Evolutionary conservation across 164 flowering plant species (phyloP).

Genomic region (Malania oleifera): DNA sequence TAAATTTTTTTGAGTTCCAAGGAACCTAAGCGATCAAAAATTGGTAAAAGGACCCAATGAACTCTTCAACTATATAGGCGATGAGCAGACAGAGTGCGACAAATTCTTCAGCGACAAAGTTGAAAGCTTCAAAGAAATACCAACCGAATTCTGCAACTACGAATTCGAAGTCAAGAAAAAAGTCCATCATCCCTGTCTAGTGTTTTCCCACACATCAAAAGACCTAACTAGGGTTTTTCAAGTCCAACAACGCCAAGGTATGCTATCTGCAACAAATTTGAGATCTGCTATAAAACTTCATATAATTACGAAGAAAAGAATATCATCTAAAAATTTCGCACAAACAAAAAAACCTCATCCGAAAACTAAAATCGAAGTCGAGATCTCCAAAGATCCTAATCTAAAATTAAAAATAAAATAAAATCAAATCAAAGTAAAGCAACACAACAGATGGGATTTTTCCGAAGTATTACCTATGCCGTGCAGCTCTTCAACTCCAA

Average conservation of each 20-base stretch:
- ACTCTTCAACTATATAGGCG: slow-evolving; percentile 15
- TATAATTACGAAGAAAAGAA: too few relatives aligned
- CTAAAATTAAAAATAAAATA: too few relatives aligned
- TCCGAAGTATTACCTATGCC: too few relatives aligned
- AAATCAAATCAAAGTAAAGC: too few relatives aligned
- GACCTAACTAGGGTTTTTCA: background rate
- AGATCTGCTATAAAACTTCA: too few relatives aligned
- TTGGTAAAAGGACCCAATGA: slow-evolving; percentile 13
- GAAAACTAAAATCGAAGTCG: too few relatives aligned
- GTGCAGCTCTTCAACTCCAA: too few relatives aligned
- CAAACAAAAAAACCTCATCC: too few relatives aligned
- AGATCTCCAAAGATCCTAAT: too few relatives aligned
- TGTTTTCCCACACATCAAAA: background rate
- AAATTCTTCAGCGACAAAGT: slow-evolving; percentile 21
- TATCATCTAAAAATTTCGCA: too few relatives aligned
- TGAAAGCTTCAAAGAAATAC: slow-evolving; percentile 22
- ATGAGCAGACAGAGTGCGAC: slow-evolving; percentile 14
- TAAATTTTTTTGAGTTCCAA: background rate
- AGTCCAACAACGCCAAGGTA: background rate
- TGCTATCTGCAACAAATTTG: too few relatives aligned
- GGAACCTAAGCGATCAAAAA: slow-evolving; percentile 10
- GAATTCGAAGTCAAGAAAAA: slow-evolving; percentile 24
- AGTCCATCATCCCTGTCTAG: slow-evolving; percentile 20
- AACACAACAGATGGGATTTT: too few relatives aligned
- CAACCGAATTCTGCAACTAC: slow-evolving; percentile 21